Conservation (phyloP, 768 basidiomycete genomes). For the Multifurca ochricompacta region DNA sequence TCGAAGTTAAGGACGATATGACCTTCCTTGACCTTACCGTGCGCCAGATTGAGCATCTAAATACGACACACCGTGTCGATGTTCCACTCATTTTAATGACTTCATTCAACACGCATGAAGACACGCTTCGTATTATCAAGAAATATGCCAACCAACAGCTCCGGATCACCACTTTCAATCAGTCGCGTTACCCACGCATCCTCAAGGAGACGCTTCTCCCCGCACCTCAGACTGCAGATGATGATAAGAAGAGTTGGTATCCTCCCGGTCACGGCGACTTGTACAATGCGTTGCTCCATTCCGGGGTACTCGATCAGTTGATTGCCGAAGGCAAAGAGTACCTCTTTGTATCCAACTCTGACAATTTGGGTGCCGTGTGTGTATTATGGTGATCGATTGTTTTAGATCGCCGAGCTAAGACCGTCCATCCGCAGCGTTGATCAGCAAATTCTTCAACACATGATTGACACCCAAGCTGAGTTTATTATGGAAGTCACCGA, state of each 20-base stretch:
- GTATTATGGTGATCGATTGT: conserved; percentile 24
- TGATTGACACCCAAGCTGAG: conserved; percentile 74
- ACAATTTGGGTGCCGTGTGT: conserved; percentile 89
- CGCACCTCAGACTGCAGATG: conserved; percentile 64
- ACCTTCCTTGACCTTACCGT: conserved; percentile 94
- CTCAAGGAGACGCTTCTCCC: conserved; percentile 84
- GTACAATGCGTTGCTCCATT: conserved; percentile 87
- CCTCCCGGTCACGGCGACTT: conserved; percentile 96
- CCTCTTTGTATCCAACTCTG: conserved; percentile 95
- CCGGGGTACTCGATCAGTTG: conserved; percentile 85
- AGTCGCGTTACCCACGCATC: conserved; percentile 91
- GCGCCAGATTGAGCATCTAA: conserved; percentile 92
- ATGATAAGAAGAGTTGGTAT: conserved; percentile 93
- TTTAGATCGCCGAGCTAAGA: neutral
- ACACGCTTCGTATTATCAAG: conserved; percentile 93
- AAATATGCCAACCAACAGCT: conserved; percentile 95
- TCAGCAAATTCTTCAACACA: conserved; percentile 69
- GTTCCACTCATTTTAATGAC: conserved; percentile 99
- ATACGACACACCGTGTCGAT: conserved; percentile 75
- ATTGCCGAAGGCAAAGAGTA: conserved; percentile 92
- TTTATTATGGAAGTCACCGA: conserved; percentile 95
- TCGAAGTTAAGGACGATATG: conserved; percentile 97
- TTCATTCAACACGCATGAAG: conserved; percentile 96
- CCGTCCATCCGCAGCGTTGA: conserved; percentile 17
- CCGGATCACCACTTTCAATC: conserved; percentile 87